Conservation (phyloP, 306 rosid genomes). For the Oxytropis ochrocephala region DNA sequence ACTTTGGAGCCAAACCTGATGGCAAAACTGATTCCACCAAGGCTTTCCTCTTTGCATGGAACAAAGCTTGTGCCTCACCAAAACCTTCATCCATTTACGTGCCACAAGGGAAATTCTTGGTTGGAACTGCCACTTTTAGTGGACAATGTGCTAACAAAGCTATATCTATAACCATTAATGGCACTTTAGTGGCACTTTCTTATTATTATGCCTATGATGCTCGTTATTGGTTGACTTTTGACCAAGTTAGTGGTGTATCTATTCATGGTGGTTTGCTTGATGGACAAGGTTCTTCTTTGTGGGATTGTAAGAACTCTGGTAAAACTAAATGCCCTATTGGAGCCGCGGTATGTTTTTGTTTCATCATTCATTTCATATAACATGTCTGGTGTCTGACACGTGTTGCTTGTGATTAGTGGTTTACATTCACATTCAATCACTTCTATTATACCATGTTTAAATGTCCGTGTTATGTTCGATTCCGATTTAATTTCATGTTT, state of each 20-base stretch:
- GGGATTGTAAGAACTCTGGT: constrained; percentile 40
- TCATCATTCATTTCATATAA: background rate
- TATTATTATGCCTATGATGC: constrained; percentile 10
- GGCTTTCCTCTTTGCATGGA: constrained; percentile 40
- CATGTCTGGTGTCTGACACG: no score
- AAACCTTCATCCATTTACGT: constrained; percentile 16
- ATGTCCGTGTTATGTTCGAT: no score
- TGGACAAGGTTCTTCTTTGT: constrained; percentile 31
- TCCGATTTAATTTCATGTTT: background rate
- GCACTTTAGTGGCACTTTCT: constrained; percentile 36
- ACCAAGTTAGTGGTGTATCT: constrained; percentile 26
- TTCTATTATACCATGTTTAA: no score
- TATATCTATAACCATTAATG: constrained; percentile 30
- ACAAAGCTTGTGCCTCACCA: constrained; percentile 25
- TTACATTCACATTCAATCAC: no score
- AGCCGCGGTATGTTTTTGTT: constrained; percentile 34
- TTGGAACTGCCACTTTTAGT: constrained; percentile 5
- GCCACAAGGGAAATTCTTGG: constrained; percentile 37
- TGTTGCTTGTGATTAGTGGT: no score
- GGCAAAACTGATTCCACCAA: constrained; percentile 32
- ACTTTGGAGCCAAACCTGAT: constrained; percentile 40
- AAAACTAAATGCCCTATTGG: constrained; percentile 28
- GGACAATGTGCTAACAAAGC: constrained; percentile 20
- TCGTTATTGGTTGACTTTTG: constrained; percentile 31
- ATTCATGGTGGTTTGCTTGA: constrained; percentile 45